These are phyloP conservation scores for Daedalea quercina DNA, from an alignment of 768 basidiomycete species.

Conservation along the genomic window DNA sequence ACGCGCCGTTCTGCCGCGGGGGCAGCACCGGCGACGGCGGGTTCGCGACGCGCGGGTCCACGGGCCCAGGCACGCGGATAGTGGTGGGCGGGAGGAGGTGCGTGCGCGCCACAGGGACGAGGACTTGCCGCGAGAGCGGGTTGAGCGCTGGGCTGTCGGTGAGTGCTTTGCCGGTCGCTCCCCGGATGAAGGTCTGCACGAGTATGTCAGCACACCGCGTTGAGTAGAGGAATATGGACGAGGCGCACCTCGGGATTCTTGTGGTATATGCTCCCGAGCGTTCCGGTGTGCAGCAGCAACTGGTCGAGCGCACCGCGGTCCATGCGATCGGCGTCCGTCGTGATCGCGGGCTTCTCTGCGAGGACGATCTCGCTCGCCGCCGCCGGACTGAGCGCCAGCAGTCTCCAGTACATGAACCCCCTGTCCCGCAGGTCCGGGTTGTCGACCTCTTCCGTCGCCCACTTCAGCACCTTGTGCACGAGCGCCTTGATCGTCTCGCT, in stretches of 20 bases:
- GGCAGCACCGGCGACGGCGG: conserved; percentile 16
- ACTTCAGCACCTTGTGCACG: conserved; percentile 92
- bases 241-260: conserved; percentile 82
- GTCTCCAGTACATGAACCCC: conserved; percentile 99
- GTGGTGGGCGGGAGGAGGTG: conserved; percentile 35
- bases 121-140: conserved; percentile 63
- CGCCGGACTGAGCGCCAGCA: conserved; percentile 88
- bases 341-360: conserved; percentile 90
- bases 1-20: not conserved
- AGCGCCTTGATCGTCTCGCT: conserved; percentile 83
- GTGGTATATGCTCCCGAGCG: conserved; percentile 93
- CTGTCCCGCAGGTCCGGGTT: conserved; percentile 96
- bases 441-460: conserved; percentile 96
- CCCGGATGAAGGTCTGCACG: conserved; percentile 84
- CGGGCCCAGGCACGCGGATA: conserved; percentile 51
- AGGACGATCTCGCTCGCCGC: conserved; percentile 88
- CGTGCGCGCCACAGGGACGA: conserved; percentile 53
- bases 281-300: conserved; percentile 87
- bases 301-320: conserved; percentile 95
- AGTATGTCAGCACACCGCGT: not conserved
- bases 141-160: conserved; percentile 89
- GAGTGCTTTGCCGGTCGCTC: conserved; percentile 77
- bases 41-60: conserved; percentile 33
- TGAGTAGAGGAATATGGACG: not conserved
- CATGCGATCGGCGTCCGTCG: conserved; percentile 98